Percentiles rank a stretch among this genome's conserved stretches.
phyloP scores from a whole-genome alignment of 441 rosid species.

The Adansonia madagascariensis region DNA sequence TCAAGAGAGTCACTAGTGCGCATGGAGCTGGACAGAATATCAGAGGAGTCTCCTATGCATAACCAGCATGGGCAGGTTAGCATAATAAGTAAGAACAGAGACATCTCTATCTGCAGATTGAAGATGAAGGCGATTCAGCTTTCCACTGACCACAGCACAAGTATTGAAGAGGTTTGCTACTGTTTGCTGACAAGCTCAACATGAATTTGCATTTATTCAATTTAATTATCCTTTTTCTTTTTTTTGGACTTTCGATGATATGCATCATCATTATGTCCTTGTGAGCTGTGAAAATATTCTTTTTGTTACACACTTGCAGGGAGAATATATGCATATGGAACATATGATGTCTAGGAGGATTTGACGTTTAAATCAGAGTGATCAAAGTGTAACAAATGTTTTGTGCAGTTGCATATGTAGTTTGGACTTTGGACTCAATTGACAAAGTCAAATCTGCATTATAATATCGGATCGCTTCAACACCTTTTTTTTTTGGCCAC shows the following conservation, averaged over 20 bases:
- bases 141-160: slow-evolving; percentile 90
- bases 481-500: not conserved
- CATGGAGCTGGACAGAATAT: slow-evolving; percentile 92
- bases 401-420: slow-evolving; percentile 11
- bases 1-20: slow-evolving; percentile 82
- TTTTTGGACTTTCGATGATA: not conserved
- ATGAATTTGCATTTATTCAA: slow-evolving; percentile 17
- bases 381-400: not conserved
- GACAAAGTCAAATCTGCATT: slow-evolving; percentile 14
- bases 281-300: not conserved
- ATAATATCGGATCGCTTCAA: slow-evolving; percentile 7
- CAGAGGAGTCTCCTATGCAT: slow-evolving; percentile 96
- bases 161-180: slow-evolving; percentile 74
- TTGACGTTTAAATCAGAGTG: slow-evolving; percentile 22
- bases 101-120: slow-evolving; percentile 79
- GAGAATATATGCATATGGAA: not conserved
- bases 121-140: slow-evolving; percentile 97
- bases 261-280: not conserved
- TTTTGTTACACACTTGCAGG: not conserved
- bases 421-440: not conserved
- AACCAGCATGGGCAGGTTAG: slow-evolving; percentile 68
- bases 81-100: slow-evolving; percentile 79
- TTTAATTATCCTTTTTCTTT: not conserved
- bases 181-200: slow-evolving; percentile 23
- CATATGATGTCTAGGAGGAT: not conserved